Conservation (phyloP, 1,139 yeast genomes). For the Cylindricascospora bacillispora region DNA sequence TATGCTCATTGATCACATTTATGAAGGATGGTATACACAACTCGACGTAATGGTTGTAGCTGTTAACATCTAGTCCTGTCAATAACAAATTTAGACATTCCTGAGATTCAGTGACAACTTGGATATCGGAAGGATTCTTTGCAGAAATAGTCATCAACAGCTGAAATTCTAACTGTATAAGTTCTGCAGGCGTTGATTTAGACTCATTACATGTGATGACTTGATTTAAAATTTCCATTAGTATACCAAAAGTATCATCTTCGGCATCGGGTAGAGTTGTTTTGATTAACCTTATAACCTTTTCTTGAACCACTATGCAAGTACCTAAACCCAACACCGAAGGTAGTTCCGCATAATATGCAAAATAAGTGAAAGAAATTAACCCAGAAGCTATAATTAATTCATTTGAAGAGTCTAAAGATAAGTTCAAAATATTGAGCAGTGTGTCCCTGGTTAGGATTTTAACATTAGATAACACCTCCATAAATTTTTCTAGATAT, state of each 20-base stretch:
- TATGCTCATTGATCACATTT: constrained; percentile 16
- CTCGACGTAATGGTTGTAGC: constrained; percentile 31
- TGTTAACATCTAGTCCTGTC: constrained; percentile 32
- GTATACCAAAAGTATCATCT: constrained; percentile 68
- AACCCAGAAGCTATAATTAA: constrained; percentile 36
- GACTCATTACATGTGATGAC: constrained; percentile 32
- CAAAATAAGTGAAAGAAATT: constrained; percentile 43
- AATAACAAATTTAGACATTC: constrained; percentile 55
- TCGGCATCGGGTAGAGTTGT: constrained; percentile 51
- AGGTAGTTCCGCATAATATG: constrained; percentile 34
- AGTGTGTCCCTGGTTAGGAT: constrained; percentile 32
- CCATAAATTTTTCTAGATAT: constrained; percentile 40
- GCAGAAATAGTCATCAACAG: constrained; percentile 53
- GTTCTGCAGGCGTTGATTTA: constrained; percentile 19
- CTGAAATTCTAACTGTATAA: constrained; percentile 34
- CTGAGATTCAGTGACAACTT: constrained; percentile 42
- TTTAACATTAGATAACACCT: constrained; percentile 25
- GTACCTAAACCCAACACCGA: constrained; percentile 15
- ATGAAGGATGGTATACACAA: constrained; percentile 22
- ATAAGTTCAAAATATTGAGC: constrained; percentile 26
- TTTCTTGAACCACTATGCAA: constrained; percentile 25
- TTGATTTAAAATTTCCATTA: constrained; percentile 57
- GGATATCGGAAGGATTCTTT: constrained; percentile 65
- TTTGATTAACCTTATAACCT: constrained; percentile 29
- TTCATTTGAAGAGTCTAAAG: constrained; percentile 14